Evolutionary conservation across 257 asterid genomes (phyloP).

Genomic region (Jacaranda mimosifolia): DNA sequence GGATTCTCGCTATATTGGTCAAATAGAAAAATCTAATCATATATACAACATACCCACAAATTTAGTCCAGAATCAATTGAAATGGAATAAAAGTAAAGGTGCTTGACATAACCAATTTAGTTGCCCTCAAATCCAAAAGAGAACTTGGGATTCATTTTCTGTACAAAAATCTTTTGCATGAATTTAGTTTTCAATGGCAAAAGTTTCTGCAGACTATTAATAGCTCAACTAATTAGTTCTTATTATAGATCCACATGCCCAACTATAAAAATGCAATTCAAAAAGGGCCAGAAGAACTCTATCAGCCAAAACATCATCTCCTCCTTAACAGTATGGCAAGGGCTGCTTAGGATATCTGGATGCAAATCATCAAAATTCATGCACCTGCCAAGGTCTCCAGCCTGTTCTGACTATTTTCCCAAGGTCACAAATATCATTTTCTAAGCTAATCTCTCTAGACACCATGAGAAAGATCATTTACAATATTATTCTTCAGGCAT

Average conservation of each 20-base stretch:
- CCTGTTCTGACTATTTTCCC: too few relatives aligned
- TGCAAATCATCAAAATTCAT: too few relatives aligned
- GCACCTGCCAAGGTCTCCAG: too few relatives aligned
- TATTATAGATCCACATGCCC: not conserved
- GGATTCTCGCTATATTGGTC: not conserved
- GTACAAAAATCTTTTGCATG: not conserved
- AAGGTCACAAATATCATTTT: too few relatives aligned
- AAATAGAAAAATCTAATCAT: not conserved
- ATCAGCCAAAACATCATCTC: not conserved
- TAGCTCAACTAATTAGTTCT: not conserved
- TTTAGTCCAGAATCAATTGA: not conserved
- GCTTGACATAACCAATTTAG: not conserved
- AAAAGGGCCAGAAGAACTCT: not conserved
- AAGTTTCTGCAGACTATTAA: not conserved
- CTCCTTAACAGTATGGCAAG: too few relatives aligned
- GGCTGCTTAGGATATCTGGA: too few relatives aligned
- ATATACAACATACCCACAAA: not conserved
- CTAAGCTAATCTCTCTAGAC: too few relatives aligned
- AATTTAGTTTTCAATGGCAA: too few relatives aligned
- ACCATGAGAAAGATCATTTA: too few relatives aligned
- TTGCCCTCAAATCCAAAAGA: not conserved
- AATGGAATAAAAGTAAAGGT: not conserved
- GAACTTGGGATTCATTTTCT: not conserved
- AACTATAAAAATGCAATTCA: not conserved
- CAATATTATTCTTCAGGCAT: too few relatives aligned